These are phyloP conservation scores for Talaromyces sp. DNA, from an alignment of 2,329 filamentous ascomycete species.

Conservation along the genomic window DNA sequence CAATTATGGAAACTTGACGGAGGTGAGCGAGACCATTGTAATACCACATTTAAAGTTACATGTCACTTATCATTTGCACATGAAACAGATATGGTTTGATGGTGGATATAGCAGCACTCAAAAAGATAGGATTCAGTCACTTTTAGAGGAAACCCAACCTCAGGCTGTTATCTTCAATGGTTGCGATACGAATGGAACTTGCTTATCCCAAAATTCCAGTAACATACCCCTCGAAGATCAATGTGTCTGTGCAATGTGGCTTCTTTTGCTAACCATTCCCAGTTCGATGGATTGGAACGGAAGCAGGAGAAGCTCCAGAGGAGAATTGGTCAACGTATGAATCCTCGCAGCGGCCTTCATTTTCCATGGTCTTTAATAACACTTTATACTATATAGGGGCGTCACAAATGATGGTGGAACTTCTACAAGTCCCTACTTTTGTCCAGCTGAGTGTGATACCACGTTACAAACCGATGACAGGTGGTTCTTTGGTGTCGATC, in stretches of 20 bases:
- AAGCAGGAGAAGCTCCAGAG: slow-evolving; percentile 6
- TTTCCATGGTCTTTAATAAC: neutral
- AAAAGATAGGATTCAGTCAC: slow-evolving; percentile 5
- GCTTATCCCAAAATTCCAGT: slow-evolving; percentile 7
- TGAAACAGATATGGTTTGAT: slow-evolving; percentile 12
- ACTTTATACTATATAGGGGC: slow-evolving; percentile 1
- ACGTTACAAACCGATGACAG: slow-evolving; percentile 12
- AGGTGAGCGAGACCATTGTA: neutral
- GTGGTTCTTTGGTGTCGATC: slow-evolving; percentile 13
- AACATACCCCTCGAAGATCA: neutral
- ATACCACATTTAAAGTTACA: neutral
- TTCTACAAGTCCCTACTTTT: slow-evolving; percentile 11
- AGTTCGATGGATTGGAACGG: slow-evolving; percentile 11
- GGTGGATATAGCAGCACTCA: slow-evolving; percentile 9
- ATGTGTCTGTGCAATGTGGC: neutral
- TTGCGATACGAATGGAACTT: slow-evolving; percentile 8
- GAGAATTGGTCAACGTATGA: slow-evolving; percentile 11
- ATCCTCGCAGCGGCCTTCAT: neutral
- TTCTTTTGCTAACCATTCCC: neutral
- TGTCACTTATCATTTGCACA: neutral
- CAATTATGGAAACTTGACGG: slow-evolving; percentile 8
- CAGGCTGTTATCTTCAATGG: slow-evolving; percentile 12
- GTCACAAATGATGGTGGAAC: slow-evolving; percentile 14
- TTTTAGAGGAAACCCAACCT: slow-evolving; percentile 4
- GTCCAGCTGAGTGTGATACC: slow-evolving; percentile 14